Evolutionary conservation across 768 basidiomycete species (phyloP).

Genomic region (Ephemerocybe angulata): DNA sequence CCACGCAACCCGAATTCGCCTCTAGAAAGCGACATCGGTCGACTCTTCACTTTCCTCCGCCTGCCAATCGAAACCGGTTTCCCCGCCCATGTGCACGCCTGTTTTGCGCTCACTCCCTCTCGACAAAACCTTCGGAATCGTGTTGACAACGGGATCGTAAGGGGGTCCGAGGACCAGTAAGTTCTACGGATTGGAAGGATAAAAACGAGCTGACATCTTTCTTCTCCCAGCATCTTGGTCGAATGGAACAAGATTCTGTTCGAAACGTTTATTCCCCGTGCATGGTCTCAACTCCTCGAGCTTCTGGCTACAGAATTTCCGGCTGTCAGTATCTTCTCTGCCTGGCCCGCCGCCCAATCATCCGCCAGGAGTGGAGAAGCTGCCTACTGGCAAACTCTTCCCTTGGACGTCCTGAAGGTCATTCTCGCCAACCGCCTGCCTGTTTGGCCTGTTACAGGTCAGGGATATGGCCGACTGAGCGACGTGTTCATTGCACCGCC

Average conservation of each 20-base stretch:
- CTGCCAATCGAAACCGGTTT: constrained; percentile 44
- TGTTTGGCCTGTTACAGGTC: constrained; percentile 35
- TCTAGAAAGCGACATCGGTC: constrained; percentile 29
- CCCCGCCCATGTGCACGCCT: constrained; percentile 42
- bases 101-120: constrained; percentile 44
- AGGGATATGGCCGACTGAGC: constrained; percentile 1
- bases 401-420: constrained; percentile 23
- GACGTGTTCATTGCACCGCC: constrained; percentile 25
- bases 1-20: too few species aligned
- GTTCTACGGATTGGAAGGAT: constrained; percentile 11
- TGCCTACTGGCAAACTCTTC: constrained; percentile 35
- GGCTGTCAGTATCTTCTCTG: constrained; percentile 28
- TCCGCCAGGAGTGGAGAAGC: constrained; percentile 33
- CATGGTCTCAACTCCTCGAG: constrained; percentile 37
- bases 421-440: constrained; percentile 19
- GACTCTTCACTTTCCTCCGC: constrained; percentile 48
- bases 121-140: constrained; percentile 43
- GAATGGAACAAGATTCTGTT: constrained; percentile 50
- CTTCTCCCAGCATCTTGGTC: constrained; percentile 33
- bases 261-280: constrained; percentile 38
- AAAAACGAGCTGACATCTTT: background rate
- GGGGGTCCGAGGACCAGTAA: constrained; percentile 40
- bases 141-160: constrained; percentile 35
- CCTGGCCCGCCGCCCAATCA: constrained; percentile 37
- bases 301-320: constrained; percentile 21